These are phyloP conservation scores for Funneliformis caledonium DNA, from an alignment of 371 early-diverging fungal genomes.

Conservation along the genomic window DNA sequence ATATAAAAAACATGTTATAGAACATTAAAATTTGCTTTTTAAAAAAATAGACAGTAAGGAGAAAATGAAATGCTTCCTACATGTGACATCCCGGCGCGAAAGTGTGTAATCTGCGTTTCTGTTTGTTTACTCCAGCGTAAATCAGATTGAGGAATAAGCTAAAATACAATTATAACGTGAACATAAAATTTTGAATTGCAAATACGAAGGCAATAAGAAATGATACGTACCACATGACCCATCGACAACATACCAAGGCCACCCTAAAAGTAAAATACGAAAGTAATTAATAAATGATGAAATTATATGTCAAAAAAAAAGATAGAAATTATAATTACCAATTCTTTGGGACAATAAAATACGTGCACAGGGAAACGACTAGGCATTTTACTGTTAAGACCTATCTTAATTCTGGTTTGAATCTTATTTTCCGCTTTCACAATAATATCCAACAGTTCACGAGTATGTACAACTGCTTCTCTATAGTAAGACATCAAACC, in stretches of 20 bases:
- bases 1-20: not conserved
- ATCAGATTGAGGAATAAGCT: constrained; percentile 94
- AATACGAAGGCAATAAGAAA: not conserved
- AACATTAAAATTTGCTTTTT: not conserved
- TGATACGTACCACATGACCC: constrained; percentile 70
- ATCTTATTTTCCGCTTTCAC: constrained; percentile 96
- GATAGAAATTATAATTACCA: not conserved
- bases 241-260: constrained; percentile 99
- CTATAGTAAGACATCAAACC: constrained; percentile 98
- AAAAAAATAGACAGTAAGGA: not conserved
- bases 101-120: constrained; percentile 96
- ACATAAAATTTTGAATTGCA: not conserved
- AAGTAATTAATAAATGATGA: constrained; percentile 10
- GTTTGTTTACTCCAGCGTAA: constrained; percentile 97
- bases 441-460: constrained; percentile 94
- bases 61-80: not conserved
- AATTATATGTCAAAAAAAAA: not conserved
- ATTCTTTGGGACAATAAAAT: constrained; percentile 61
- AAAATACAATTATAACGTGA: constrained; percentile 43
- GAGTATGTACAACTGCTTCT: constrained; percentile 97
- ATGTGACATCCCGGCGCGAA: constrained; percentile 98
- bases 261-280: constrained; percentile 83
- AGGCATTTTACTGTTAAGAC: constrained; percentile 99
- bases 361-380: constrained; percentile 98
- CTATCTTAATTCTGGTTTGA: constrained; percentile 98